phyloP scores from a whole-genome alignment of 441 rosid species.

The Populus tomentosa region DNA sequence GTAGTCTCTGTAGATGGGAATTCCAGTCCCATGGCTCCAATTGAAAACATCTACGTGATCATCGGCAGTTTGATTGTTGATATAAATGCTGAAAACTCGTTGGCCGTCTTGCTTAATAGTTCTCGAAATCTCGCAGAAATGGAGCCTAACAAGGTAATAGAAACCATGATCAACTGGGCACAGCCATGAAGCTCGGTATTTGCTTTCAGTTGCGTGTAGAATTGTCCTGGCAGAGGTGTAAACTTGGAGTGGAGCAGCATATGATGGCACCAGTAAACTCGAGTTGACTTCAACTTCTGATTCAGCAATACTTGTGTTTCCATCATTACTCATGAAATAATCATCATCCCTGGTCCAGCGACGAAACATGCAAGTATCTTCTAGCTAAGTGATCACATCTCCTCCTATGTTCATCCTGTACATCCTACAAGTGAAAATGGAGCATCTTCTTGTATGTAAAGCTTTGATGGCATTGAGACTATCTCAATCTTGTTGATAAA shows the following conservation, averaged over 20 bases:
- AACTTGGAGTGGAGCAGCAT: slow-evolving; percentile 55
- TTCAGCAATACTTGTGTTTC: slow-evolving; percentile 33
- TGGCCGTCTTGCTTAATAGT: slow-evolving; percentile 34
- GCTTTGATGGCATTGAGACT: slow-evolving; percentile 62
- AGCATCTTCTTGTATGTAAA: slow-evolving; percentile 42
- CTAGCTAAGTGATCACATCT: slow-evolving; percentile 44
- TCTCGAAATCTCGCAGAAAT: slow-evolving; percentile 62
- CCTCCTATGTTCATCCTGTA: slow-evolving; percentile 69
- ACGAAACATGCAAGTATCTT: slow-evolving; percentile 57
- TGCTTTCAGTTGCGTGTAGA: slow-evolving; percentile 35
- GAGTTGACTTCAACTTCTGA: slow-evolving; percentile 34
- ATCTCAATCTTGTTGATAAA: slow-evolving; percentile 77
- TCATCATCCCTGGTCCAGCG: slow-evolving; percentile 55
- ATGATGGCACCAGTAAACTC: slow-evolving; percentile 33
- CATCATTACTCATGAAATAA: slow-evolving; percentile 45
- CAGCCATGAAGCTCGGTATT: slow-evolving; percentile 53
- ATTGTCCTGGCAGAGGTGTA: slow-evolving; percentile 61
- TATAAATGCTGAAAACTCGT: slow-evolving; percentile 48
- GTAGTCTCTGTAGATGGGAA: slow-evolving; percentile 27
- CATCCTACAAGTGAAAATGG: slow-evolving; percentile 35
- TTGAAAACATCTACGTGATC: slow-evolving; percentile 43
- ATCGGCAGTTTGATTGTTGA: slow-evolving; percentile 55
- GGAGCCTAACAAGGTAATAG: slow-evolving; percentile 66
- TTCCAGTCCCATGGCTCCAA: slow-evolving; percentile 34
- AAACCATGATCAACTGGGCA: slow-evolving; percentile 68